Evolutionary conservation across 2,329 filamentous ascomycete species (phyloP).

Genomic region (Colletotrichum sp.): DNA sequence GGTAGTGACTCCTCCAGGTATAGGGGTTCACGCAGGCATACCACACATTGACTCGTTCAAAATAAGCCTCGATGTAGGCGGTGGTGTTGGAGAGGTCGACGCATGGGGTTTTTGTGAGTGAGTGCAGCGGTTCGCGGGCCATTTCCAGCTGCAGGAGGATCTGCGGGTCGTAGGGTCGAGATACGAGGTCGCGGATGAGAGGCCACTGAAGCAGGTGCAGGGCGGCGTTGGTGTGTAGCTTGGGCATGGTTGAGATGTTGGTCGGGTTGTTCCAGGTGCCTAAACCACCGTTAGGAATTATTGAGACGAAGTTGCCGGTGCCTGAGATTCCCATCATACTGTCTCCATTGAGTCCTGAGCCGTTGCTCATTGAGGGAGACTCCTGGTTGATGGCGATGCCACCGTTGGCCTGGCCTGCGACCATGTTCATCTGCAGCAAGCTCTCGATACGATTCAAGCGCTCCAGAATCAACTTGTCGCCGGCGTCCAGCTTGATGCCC

Average conservation of each 20-base stretch:
- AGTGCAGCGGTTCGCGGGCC: slow-evolving; percentile 76
- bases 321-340: slow-evolving; percentile 53
- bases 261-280: slow-evolving; percentile 71
- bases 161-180: slow-evolving; percentile 79
- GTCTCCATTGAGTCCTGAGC: slow-evolving; percentile 65
- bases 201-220: slow-evolving; percentile 82
- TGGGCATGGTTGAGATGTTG: slow-evolving; percentile 87
- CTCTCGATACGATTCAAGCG: slow-evolving; percentile 79
- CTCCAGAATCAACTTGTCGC: slow-evolving; percentile 85
- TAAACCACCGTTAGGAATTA: slow-evolving; percentile 68
- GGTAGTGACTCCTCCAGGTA: slow-evolving; percentile 79
- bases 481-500: slow-evolving; percentile 85
- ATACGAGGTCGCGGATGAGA: slow-evolving; percentile 78
- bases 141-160: slow-evolving; percentile 84
- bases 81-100: slow-evolving; percentile 78
- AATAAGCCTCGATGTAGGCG: slow-evolving; percentile 80
- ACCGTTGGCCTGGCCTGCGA: slow-evolving; percentile 49
- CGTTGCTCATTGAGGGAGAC: slow-evolving; percentile 69
- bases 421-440: slow-evolving; percentile 74
- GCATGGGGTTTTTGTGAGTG: slow-evolving; percentile 66
- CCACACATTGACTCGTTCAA: slow-evolving; percentile 82
- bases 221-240: slow-evolving; percentile 81
- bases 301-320: slow-evolving; percentile 53
- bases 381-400: slow-evolving; percentile 63
- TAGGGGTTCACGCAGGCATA: slow-evolving; percentile 87